Evolutionary conservation across 2,329 filamentous ascomycete genomes (phyloP).

Genomic region (Paraphaeosphaeria minitans): DNA sequence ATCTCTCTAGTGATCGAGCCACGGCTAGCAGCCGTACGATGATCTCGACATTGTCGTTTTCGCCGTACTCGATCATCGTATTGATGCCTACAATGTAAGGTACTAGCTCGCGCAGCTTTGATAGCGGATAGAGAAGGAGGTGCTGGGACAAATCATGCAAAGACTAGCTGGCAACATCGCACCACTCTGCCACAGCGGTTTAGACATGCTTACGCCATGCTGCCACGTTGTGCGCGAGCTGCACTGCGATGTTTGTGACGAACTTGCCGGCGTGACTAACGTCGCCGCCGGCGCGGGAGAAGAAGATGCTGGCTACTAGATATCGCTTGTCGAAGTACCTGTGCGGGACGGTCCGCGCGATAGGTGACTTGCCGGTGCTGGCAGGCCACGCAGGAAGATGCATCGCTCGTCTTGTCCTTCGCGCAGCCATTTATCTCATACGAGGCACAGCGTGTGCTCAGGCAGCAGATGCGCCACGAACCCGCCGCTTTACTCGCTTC

Average conservation of each 20-base stretch:
- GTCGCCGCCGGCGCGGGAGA: no score
- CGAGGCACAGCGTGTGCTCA: no score
- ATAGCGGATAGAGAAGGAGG: slow-evolving; percentile 12
- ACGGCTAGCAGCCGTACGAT: slow-evolving; percentile 21
- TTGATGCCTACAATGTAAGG: slow-evolving; percentile 17
- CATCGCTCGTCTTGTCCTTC: no score
- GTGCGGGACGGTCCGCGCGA: no score
- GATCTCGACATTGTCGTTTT: slow-evolving; percentile 15
- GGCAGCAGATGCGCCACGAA: no score
- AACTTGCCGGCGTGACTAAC: slow-evolving; percentile 1
- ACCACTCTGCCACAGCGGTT: background rate
- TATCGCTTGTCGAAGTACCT: no score
- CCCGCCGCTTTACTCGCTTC: no score
- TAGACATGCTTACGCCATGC: background rate
- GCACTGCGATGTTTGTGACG: slow-evolving; percentile 23
- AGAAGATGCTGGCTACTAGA: no score
- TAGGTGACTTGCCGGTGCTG: no score
- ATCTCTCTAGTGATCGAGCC: slow-evolving; percentile 11
- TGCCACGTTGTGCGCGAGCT: slow-evolving; percentile 10
- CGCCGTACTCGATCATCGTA: slow-evolving; percentile 41
- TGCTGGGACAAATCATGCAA: slow-evolving; percentile 18
- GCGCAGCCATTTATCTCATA: no score
- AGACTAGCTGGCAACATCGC: background rate
- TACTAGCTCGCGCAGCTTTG: background rate
- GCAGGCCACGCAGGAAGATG: no score